A percentile compares a stretch with the other conserved stretches of the same genome.
Conservation (phyloP, 371 early-diverging fungal species). For the Mortierella sp. region DNA sequence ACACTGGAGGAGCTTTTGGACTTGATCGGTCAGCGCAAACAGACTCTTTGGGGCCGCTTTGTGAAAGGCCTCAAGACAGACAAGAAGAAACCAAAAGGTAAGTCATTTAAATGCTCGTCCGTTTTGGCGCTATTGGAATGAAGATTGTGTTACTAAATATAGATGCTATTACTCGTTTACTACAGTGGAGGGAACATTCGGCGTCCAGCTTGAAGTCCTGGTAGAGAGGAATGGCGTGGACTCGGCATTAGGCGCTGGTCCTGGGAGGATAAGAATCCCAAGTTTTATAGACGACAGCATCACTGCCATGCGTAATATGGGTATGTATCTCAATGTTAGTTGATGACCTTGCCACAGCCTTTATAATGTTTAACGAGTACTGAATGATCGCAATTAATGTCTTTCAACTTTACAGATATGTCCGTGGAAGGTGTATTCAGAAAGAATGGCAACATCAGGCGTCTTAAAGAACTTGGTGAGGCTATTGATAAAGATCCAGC, state of each 20-base stretch:
- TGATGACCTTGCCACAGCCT: too few species aligned
- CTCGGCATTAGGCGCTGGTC: conserved; percentile 82
- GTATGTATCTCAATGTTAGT: conserved; percentile 65
- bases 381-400: too few species aligned
- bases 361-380: background rate
- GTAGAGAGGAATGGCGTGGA: conserved; percentile 89
- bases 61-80: conserved; percentile 73
- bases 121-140: conserved; percentile 51
- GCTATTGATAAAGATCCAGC: conserved; percentile 77
- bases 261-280: conserved; percentile 85
- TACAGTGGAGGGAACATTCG: conserved; percentile 83
- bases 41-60: conserved; percentile 80
- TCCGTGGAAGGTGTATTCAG: conserved; percentile 95
- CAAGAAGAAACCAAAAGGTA: conserved; percentile 79
- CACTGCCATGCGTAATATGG: conserved; percentile 81
- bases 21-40: conserved; percentile 79
- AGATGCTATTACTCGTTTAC: background rate
- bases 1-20: conserved; percentile 78
- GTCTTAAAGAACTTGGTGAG: conserved; percentile 83
- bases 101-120: conserved; percentile 80
- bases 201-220: conserved; percentile 87
- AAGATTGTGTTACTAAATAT: background rate
- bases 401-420: conserved; percentile 74
- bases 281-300: conserved; percentile 87
- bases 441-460: conserved; percentile 96